phyloP scores from a whole-genome alignment of 768 basidiomycete genomes.

The Serendipita sp. region DNA sequence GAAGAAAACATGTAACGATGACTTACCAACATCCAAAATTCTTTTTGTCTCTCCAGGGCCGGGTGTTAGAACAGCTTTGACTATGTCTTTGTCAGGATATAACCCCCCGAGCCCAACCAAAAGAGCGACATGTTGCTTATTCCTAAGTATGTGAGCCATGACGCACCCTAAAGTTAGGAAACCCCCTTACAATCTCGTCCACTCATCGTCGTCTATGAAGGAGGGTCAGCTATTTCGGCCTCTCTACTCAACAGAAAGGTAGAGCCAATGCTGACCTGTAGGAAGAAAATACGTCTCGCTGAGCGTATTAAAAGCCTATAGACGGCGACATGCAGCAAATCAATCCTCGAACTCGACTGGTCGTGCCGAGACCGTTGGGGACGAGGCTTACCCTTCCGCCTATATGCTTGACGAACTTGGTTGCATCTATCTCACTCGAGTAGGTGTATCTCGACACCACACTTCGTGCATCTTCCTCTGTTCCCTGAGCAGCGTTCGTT shows the following conservation, averaged over 20 bases:
- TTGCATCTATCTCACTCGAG: not conserved
- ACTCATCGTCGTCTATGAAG: conserved; percentile 1
- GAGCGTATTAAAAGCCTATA: not conserved
- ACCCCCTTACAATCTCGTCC: not conserved
- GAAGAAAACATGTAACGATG: not conserved
- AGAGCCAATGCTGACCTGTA: not conserved
- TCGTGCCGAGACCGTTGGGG: too few species aligned
- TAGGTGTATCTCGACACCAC: not conserved
- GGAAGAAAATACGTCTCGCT: not conserved
- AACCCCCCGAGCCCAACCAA: not conserved
- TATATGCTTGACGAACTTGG: not conserved
- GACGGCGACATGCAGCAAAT: not conserved
- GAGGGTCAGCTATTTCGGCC: not conserved
- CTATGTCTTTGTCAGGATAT: not conserved
- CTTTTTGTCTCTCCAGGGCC: not conserved
- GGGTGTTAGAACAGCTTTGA: not conserved
- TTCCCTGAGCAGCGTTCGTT: not conserved
- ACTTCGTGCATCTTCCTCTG: not conserved
- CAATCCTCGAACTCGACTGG: not conserved
- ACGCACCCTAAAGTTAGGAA: not conserved
- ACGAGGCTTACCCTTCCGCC: not conserved
- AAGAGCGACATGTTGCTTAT: conserved; percentile 3
- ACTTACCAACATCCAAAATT: conserved; percentile 1
- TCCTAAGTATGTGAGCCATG: not conserved
- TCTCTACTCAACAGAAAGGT: not conserved